phyloP scores from a whole-genome alignment of 257 asterid species.

The Cinchona pubescens region DNA sequence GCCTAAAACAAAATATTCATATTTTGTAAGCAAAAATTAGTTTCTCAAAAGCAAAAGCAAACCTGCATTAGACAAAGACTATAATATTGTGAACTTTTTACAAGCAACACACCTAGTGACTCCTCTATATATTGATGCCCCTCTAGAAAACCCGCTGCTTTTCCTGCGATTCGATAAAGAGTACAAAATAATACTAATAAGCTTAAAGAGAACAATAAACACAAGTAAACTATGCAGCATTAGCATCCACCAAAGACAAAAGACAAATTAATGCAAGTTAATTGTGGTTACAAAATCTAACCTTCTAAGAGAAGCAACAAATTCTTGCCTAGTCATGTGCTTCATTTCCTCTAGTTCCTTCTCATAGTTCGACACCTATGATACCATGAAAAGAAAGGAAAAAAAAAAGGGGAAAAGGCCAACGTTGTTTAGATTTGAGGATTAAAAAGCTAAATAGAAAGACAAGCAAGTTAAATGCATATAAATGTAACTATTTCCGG shows the following conservation, averaged over 20 bases:
- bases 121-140: slow-evolving; percentile 91
- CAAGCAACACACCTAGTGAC: slow-evolving; percentile 58
- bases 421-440: background rate
- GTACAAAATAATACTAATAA: background rate
- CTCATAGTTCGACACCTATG: slow-evolving; percentile 60
- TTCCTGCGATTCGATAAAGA: slow-evolving; percentile 41
- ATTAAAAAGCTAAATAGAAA: background rate
- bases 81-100: background rate
- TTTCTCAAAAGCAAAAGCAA: background rate
- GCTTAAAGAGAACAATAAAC: background rate
- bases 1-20: slow-evolving; percentile 40
- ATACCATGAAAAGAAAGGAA: too few species aligned
- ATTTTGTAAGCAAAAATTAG: background rate
- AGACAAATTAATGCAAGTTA: background rate
- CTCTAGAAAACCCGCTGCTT: slow-evolving; percentile 91
- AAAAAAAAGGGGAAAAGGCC: too few species aligned
- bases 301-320: slow-evolving; percentile 96
- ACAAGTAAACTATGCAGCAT: background rate
- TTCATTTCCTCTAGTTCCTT: slow-evolving; percentile 80
- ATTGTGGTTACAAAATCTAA: slow-evolving; percentile 3
- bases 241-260: background rate
- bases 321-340: slow-evolving; percentile 91
- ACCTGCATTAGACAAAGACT: background rate
- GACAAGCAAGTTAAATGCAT: background rate
- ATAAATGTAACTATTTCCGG: background rate